Percentiles rank a stretch among this genome's conserved stretches.
Conservation (phyloP, 345 rosid species). For the Eucalyptus pauciflora region DNA sequence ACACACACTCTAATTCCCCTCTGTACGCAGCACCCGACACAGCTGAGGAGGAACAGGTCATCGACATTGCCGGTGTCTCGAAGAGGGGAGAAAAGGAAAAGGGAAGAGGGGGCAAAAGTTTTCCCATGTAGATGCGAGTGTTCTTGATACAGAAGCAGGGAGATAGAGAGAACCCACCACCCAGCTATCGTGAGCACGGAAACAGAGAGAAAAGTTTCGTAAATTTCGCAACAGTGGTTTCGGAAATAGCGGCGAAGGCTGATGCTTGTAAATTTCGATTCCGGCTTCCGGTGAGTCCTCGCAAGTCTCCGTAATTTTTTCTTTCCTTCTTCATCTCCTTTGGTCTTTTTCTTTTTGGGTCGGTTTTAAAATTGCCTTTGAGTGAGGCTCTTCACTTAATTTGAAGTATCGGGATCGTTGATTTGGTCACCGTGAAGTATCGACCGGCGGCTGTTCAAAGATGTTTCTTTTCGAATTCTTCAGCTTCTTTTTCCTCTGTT, state of each 20-base stretch:
- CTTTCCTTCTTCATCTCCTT: neutral
- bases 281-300: neutral
- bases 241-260: neutral
- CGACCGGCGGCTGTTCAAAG: neutral
- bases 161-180: neutral
- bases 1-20: constrained; percentile 7
- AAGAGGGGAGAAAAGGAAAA: neutral
- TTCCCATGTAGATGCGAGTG: neutral
- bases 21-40: constrained; percentile 1
- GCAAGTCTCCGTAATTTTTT: neutral
- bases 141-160: neutral
- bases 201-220: neutral
- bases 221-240: neutral
- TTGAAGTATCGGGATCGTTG: neutral
- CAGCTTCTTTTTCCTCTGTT: neutral
- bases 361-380: neutral
- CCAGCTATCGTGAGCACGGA: neutral
- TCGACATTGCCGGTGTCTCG: neutral
- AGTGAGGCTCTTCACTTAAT: neutral
- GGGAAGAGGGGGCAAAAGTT: neutral
- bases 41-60: neutral
- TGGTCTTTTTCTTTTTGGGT: neutral
- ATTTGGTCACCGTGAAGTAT: neutral
- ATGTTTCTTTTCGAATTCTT: neutral
- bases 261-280: neutral